Evolutionary conservation across 2,329 filamentous ascomycete genomes (phyloP), one percentile per base, ranked within the genome.

Genomic region (Magnaporthiopsis incrustans): DNA sequence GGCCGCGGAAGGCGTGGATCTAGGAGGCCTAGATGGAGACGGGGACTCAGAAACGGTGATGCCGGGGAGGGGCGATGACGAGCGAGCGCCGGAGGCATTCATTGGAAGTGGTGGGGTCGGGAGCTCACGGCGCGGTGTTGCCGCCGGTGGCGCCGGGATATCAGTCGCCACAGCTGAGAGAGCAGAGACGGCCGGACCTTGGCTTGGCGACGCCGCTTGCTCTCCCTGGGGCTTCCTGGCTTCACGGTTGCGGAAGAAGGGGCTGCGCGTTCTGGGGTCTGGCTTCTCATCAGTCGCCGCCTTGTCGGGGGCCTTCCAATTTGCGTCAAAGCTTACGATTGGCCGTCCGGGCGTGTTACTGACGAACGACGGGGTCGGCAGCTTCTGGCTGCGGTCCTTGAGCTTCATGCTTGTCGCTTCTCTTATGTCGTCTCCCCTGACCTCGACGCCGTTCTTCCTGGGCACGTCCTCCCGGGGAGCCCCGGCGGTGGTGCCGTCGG

Each of bases 301-400:
- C 64, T 63, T 57, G 74, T 90, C 87, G 74, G 84, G 85, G 73
- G 87, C 84, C 81, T 87, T 89, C 88, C 91, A 97, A 74, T 89
- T 85, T 72, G 85, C 85, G 77, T 96, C 85, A 82, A 98, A 98
- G 83, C 94, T 98, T 82, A 98, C 94, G 81, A 98, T 98, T 67
- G 94, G 94, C 73, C 94, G 87, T 70, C 92, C 92, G 70, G 90
- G 89, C 73, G 85, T 90, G 78, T 97, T 90, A 79, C 92, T 97
- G 76, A 98, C 93, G 72, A 91, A 89, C 64, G 90, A 91, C 68
- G 94, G 94, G 72, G 89, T 94, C 33, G 93, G 94, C 67, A 98
- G 81, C 73, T 91, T 96, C 65, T 87, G 78, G 76, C 92, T 97
- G 72, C 93, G 88, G 76, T 97, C 92, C 74, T 87, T 92, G 68